These are phyloP conservation scores for Trichoderma guizhouense DNA, from an alignment of 2,329 filamentous ascomycete species.

Conservation along the genomic window DNA sequence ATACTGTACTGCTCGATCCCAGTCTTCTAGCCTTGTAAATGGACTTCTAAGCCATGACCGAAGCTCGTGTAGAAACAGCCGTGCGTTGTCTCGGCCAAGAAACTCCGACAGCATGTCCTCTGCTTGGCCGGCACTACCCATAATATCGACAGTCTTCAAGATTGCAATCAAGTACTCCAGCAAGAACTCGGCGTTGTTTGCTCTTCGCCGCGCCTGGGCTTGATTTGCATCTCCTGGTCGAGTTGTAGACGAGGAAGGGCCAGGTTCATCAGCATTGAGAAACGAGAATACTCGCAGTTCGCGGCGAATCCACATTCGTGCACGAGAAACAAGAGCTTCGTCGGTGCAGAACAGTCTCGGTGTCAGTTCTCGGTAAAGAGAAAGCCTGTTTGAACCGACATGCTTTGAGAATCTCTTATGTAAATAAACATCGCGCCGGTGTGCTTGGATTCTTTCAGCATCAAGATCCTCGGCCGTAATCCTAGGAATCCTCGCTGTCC, in stretches of 20 bases:
- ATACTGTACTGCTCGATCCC: slow-evolving; percentile 81
- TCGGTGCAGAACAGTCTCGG: slow-evolving; percentile 63
- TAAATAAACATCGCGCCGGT: slow-evolving; percentile 70
- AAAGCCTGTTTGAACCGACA: slow-evolving; percentile 76
- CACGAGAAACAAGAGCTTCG: slow-evolving; percentile 67
- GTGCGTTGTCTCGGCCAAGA: slow-evolving; percentile 68
- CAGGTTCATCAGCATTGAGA: slow-evolving; percentile 42
- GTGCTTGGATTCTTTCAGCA: slow-evolving; percentile 27
- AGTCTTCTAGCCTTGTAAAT: slow-evolving; percentile 65
- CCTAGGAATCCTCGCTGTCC: slow-evolving; percentile 7
- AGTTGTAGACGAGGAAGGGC: slow-evolving; percentile 16
- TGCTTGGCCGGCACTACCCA: slow-evolving; percentile 72
- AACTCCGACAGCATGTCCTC: slow-evolving; percentile 78
- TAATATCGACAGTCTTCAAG: slow-evolving; percentile 76
- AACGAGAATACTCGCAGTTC: slow-evolving; percentile 83
- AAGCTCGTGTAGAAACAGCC: slow-evolving; percentile 80
- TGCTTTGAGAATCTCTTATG: slow-evolving; percentile 72
- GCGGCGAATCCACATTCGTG: slow-evolving; percentile 75
- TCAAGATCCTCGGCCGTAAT: background rate
- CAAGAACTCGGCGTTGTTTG: slow-evolving; percentile 76
- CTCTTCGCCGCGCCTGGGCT: slow-evolving; percentile 34
- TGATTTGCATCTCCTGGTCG: background rate
- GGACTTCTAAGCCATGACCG: slow-evolving; percentile 80
- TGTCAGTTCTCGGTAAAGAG: slow-evolving; percentile 70
- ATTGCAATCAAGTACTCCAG: slow-evolving; percentile 84